Evolutionary conservation across 2,329 filamentous ascomycete genomes (phyloP), one percentile per base, ranked within the genome.

Genomic region (Shiraia bambusicola): DNA sequence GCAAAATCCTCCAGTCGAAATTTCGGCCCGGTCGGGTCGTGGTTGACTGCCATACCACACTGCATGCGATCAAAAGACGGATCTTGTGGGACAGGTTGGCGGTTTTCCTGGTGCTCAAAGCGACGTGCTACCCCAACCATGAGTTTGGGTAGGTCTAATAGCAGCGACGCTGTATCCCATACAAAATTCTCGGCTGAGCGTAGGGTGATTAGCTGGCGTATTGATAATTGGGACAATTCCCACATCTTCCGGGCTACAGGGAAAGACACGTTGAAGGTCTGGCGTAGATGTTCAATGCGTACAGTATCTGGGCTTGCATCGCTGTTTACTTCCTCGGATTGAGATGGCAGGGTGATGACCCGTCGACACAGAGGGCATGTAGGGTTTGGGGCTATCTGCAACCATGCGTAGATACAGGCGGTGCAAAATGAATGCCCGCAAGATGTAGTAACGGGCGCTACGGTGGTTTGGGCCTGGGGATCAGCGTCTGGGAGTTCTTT

Each of bases 331-430:
- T 32, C 3, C 5, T 22, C 26, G n/a, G 3, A 11, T 13, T 16
- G 28, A 16, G 30, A 14, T 1, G 32, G n/a, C 10, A 41, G 14
- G n/a, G 16, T 12, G 10, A 43, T 36, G 12, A 14, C 19, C 3
- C 11, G 4, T 10, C 45, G 42, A 13, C 45, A 49, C 25, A 40
- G 30, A 11, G 42, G 38, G 16, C 46, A 42, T 10, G 17, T 33
- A 14, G 37, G 17, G 3, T 2, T 8, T 8, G 6, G n/a, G n/a
- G 25, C 26, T 11, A n/a, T 22, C n/a, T 26, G 27, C 14, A 34
- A 37, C 37, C 33, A 43, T n/a, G n/a, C 12, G 17, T 36, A 35
- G n/a, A 49, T 28, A 33, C 33, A 43, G 6, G 15, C 25, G 6
- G 35, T 32, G 13, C 40, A 43, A 27, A 40, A 43, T 2, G 11